Conservation (phyloP, 441 rosid species). For the Rhodomyrtus psidioides region DNA sequence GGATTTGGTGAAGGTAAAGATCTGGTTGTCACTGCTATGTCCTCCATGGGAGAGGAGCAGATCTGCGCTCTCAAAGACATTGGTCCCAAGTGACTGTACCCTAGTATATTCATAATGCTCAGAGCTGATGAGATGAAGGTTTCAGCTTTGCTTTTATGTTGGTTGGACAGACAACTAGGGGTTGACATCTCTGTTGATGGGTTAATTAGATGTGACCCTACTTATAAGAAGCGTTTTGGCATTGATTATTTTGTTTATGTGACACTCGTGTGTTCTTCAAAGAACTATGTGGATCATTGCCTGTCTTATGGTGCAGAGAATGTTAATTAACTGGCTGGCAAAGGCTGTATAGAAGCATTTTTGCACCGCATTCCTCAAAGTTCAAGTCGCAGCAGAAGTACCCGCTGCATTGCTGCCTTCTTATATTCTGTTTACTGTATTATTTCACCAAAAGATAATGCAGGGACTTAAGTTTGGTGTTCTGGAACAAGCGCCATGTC, state of each 20-base stretch:
- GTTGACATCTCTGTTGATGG: neutral
- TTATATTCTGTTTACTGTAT: neutral
- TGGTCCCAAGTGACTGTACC: slow-evolving; percentile 4
- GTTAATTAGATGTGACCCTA: neutral
- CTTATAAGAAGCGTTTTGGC: neutral
- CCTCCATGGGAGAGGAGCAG: slow-evolving; percentile 10
- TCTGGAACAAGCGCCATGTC: neutral
- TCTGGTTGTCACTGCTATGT: slow-evolving; percentile 8
- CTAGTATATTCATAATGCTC: neutral
- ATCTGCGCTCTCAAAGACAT: slow-evolving; percentile 11
- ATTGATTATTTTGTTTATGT: neutral
- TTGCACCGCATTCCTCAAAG: neutral
- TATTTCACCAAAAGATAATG: neutral
- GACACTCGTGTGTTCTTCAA: neutral
- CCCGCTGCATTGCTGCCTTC: neutral
- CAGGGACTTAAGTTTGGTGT: neutral
- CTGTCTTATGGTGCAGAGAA: neutral
- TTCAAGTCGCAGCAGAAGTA: neutral
- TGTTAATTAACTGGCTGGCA: neutral
- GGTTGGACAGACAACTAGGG: neutral
- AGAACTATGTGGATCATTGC: neutral
- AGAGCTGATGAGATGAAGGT: neutral
- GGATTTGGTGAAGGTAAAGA: slow-evolving; percentile 10
- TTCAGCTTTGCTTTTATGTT: neutral
- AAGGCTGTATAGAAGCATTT: neutral